A percentile compares a stretch with the other conserved stretches of the same genome.
Conservation (phyloP, 495 filamentous ascomycete species). For the Aspergillus affinis region DNA sequence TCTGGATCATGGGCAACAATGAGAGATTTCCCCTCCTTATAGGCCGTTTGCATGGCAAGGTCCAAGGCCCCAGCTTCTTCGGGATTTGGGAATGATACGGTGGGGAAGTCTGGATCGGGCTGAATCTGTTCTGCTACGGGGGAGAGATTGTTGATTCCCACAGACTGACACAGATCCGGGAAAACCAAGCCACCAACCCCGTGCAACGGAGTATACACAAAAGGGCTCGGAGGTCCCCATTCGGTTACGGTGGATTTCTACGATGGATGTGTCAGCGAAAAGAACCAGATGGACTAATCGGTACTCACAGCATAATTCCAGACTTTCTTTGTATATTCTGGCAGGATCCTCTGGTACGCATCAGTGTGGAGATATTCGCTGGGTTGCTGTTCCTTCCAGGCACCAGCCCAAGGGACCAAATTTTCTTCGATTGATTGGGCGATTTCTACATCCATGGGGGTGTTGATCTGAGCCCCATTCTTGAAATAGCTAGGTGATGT, state of each 20-base stretch:
- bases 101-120: slow-evolving; percentile 69
- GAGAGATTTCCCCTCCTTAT: slow-evolving; percentile 44
- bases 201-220: slow-evolving; percentile 72
- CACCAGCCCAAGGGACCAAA: slow-evolving; percentile 49
- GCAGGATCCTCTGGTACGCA: slow-evolving; percentile 39
- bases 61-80: slow-evolving; percentile 71
- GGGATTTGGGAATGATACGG: slow-evolving; percentile 69
- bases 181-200: slow-evolving; percentile 60
- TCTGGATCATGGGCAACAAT: slow-evolving; percentile 72
- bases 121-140: slow-evolving; percentile 51
- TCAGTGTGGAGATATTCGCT: slow-evolving; percentile 40
- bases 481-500: slow-evolving; percentile 52
- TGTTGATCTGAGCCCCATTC: slow-evolving; percentile 70
- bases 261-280: slow-evolving; percentile 13
- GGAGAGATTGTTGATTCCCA: slow-evolving; percentile 46
- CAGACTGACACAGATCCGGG: slow-evolving; percentile 38
- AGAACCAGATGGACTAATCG: neutral
- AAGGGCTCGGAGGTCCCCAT: slow-evolving; percentile 34
- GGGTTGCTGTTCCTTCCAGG: slow-evolving; percentile 51
- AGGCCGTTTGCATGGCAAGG: slow-evolving; percentile 57
- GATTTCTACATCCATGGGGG: slow-evolving; percentile 63
- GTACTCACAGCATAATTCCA: slow-evolving; percentile 37
- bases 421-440: slow-evolving; percentile 59
- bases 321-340: slow-evolving; percentile 45
- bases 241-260: slow-evolving; percentile 39